Conservation (phyloP, 75 land plant genomes). For the Sequoiadendron giganteum region DNA sequence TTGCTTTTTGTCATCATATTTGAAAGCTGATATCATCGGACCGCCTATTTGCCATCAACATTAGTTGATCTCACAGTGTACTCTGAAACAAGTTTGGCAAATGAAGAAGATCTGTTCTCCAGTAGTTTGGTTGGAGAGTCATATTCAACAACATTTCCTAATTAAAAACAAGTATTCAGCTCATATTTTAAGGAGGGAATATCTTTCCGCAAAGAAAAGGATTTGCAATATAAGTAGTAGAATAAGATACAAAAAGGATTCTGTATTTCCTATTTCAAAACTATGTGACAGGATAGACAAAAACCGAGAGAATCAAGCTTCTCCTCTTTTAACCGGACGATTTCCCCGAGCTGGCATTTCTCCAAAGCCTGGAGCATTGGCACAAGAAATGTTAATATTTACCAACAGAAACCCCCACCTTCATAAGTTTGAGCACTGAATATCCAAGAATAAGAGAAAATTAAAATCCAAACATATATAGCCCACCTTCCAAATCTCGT, state of each 20-base stretch:
- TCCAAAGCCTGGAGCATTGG: slow-evolving; percentile 12
- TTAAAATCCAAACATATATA: background rate
- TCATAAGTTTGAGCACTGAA: no score
- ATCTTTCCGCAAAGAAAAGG: background rate
- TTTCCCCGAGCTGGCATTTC: slow-evolving; percentile 28
- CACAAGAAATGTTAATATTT: background rate
- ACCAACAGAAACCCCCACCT: background rate
- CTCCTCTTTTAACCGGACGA: slow-evolving; percentile 16
- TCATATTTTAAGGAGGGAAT: background rate
- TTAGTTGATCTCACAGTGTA: slow-evolving; percentile 27
- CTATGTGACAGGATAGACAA: background rate
- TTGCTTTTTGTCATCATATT: background rate
- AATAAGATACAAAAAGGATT: background rate
- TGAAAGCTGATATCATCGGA: background rate
- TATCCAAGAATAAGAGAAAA: background rate
- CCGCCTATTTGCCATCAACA: background rate
- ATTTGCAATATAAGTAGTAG: background rate
- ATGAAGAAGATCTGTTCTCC: slow-evolving; percentile 36
- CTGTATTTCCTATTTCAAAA: background rate
- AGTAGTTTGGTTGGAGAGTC: slow-evolving; percentile 38
- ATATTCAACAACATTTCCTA: slow-evolving; percentile 42
- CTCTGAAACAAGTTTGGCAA: slow-evolving; percentile 50
- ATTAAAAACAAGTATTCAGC: background rate
- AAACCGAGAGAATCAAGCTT: slow-evolving; percentile 29
- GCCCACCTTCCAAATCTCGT: slow-evolving; percentile 45